Conservation (phyloP, 306 rosid genomes). For the Hippophae gyantsensis region DNA sequence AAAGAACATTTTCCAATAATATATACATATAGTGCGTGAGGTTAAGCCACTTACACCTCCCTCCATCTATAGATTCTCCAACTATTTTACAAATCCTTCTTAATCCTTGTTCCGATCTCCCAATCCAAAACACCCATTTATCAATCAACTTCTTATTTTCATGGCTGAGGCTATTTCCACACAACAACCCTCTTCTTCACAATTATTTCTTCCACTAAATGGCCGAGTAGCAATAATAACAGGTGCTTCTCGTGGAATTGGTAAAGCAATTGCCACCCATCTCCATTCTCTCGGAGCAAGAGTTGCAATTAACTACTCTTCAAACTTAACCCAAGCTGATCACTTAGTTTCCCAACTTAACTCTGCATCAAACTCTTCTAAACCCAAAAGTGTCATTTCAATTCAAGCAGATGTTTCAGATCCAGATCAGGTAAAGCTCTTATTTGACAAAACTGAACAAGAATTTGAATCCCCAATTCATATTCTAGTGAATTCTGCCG, state of each 20-base stretch:
- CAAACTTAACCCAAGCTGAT: conserved; percentile 28
- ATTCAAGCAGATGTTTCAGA: conserved; percentile 35
- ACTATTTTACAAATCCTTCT: too few relatives aligned
- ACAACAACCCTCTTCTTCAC: too few relatives aligned
- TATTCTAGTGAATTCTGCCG: conserved; percentile 35
- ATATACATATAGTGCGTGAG: too few relatives aligned
- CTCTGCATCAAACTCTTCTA: background rate
- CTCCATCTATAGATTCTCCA: too few relatives aligned
- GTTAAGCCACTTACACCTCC: too few relatives aligned
- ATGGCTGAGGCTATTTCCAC: too few relatives aligned
- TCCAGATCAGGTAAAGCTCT: conserved; percentile 27
- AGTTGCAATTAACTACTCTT: conserved; percentile 31
- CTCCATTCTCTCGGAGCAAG: conserved; percentile 45
- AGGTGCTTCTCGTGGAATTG: conserved; percentile 46
- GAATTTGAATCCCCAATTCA: conserved; percentile 21
- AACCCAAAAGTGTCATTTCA: conserved; percentile 16
- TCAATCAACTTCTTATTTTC: background rate
- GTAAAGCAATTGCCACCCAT: conserved; percentile 38
- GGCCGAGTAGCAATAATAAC: conserved; percentile 39
- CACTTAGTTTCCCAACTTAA: conserved; percentile 32
- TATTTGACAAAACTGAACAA: conserved; percentile 32
- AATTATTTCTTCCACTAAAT: conserved; percentile 18
- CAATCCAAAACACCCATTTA: too few relatives aligned
- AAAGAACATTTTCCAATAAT: too few relatives aligned
- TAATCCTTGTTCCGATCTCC: too few relatives aligned